Base-by-base conservation (phyloP, 768 basidiomycete genomes). In the Sarcodon aspratus region DNA sequence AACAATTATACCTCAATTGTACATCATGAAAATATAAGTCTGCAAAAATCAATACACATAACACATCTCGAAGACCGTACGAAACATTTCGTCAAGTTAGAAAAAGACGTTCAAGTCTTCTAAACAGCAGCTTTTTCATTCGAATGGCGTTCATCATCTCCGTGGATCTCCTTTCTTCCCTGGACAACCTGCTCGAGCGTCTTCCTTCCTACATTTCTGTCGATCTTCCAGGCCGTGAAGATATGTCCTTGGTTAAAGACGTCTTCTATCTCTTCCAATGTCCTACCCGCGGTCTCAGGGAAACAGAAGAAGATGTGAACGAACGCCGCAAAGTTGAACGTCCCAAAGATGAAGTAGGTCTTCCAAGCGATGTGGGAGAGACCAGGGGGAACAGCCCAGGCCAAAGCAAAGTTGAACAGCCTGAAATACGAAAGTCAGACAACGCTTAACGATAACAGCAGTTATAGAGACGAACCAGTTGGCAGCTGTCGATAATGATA, bases 191-290 rank as follows among this genome's bases (percentile, higher is more conserved):
- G 73, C 12, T 68, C 63, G 53, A 84, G 63, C 3, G 72, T 76
- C 72, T 72, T 79, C 71, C 70, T 76, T 5, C 83, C 83, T 21
- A 81, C 77, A 34, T 78, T 63, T 52, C 73, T 71, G 36, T 70
- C 69, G 53, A 85, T 73, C 52, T 72, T 74, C 85, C 86, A 88
- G 6, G 86, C 84, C 13, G 78, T 69, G 65, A 82, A 88, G 33
- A 64, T 59, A 55, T 88, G 77, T 0, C 82, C 83, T 55, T 80
- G 75, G 6, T 68, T 65, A 68, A 89, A 88, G 54, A 88, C 75
- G 6, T 80, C 85, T 59, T 89, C 86, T 37, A 88, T 73, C 62
- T 89, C 85, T 63, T 89, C 86, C 8, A 89, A 74, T 3, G 81
- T 76, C 0, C 82, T 72, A 4, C 79, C 78, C 11, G 79, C 78